These are phyloP conservation scores for Rhodotorula graminis DNA, from an alignment of 768 basidiomycete genomes.

Conservation along the genomic window DNA sequence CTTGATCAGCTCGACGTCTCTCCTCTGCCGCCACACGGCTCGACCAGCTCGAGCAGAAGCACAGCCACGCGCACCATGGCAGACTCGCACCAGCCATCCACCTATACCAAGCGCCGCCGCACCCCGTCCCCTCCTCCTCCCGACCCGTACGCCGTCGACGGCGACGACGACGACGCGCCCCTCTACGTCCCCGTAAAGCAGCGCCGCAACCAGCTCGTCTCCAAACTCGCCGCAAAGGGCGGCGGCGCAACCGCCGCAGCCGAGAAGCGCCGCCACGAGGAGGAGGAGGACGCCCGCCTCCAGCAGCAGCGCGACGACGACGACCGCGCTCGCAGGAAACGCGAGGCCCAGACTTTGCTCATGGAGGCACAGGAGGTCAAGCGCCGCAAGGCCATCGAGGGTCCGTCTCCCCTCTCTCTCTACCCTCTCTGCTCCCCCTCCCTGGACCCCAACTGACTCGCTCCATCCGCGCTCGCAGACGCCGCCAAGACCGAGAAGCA, in stretches of 20 bases:
- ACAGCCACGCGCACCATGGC: neutral
- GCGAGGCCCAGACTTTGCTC: conserved; percentile 68
- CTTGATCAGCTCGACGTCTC: neutral
- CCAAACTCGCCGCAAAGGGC: conserved; percentile 56
- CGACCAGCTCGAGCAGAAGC: neutral
- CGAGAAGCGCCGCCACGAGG: conserved; percentile 53
- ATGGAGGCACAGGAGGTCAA: conserved; percentile 95
- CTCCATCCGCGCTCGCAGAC: conserved; percentile 52
- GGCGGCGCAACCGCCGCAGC: conserved; percentile 57
- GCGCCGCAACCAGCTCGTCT: conserved; percentile 72
- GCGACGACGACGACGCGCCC: conserved; percentile 60
- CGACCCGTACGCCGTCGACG: conserved; percentile 19
- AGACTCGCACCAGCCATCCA: neutral
- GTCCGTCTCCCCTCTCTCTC: conserved; percentile 50
- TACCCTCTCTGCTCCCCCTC: neutral
- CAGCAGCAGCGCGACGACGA: conserved; percentile 65
- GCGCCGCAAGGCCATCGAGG: conserved; percentile 70
- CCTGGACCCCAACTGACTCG: neutral
- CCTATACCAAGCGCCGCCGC: conserved; percentile 11
- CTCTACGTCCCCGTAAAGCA: conserved; percentile 85
- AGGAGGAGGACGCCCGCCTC: conserved; percentile 57
- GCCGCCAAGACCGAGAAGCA: conserved; percentile 82
- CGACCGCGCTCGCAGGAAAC: conserved; percentile 68
- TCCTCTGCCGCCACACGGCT: neutral
- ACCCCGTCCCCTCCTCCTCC: conserved; percentile 24